These are phyloP conservation scores for Microcos paniculata DNA, from an alignment of 345 rosid genomes.

Conservation along the genomic window DNA sequence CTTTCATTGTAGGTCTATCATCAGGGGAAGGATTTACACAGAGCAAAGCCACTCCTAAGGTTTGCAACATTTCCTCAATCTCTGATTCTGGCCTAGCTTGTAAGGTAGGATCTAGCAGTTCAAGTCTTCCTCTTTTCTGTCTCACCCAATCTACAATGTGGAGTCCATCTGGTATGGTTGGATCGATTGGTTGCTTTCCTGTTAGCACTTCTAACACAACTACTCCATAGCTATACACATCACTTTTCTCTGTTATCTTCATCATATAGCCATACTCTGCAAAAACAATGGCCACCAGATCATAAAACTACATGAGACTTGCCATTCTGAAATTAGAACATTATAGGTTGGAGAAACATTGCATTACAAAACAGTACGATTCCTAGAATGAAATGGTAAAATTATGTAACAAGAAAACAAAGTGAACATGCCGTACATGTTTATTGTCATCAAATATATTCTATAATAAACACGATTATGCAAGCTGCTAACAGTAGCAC, in stretches of 20 bases:
- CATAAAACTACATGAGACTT: background rate
- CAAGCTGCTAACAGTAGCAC: too few species aligned
- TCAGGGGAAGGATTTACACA: constrained; percentile 57
- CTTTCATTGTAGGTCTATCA: constrained; percentile 76
- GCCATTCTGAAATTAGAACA: background rate
- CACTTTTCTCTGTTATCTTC: constrained; percentile 92
- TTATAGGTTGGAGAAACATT: background rate
- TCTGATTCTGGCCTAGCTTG: constrained; percentile 49
- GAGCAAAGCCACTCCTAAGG: constrained; percentile 66
- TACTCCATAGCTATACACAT: constrained; percentile 88
- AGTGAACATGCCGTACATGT: background rate
- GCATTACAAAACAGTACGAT: background rate
- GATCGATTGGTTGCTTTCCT: constrained; percentile 90
- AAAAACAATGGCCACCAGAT: background rate
- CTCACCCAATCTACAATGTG: constrained; percentile 82
- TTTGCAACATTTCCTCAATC: constrained; percentile 64
- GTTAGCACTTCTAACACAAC: constrained; percentile 78
- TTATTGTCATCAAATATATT: background rate
- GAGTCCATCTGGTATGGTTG: constrained; percentile 69
- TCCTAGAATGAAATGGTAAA: background rate
- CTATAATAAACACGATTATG: background rate
- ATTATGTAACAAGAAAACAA: background rate
- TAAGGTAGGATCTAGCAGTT: constrained; percentile 46
- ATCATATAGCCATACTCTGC: constrained; percentile 83
- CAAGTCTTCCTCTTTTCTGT: constrained; percentile 38